These are phyloP conservation scores for Phytophthora citricola DNA, from an alignment of 352 stramenopile species.

Conservation along the genomic window DNA sequence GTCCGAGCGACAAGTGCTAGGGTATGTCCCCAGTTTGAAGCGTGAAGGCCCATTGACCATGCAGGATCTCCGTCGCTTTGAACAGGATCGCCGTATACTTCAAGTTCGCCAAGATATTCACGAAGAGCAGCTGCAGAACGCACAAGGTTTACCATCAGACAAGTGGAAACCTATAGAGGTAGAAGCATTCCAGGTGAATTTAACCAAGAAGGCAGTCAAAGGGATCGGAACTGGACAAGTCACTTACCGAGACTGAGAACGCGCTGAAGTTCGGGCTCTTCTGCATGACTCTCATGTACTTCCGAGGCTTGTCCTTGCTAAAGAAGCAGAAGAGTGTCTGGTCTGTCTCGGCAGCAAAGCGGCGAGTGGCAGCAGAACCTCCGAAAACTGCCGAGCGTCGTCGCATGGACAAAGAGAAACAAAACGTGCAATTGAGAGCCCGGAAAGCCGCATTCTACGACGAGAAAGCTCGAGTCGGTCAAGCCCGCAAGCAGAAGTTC, in stretches of 20 bases:
- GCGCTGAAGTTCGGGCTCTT: constrained; percentile 97
- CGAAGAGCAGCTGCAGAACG: constrained; percentile 43
- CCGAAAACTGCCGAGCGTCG: constrained; percentile 49
- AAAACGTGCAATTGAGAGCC: constrained; percentile 48
- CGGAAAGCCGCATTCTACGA: constrained; percentile 53
- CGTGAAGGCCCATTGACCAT: constrained; percentile 74
- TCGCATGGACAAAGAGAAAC: constrained; percentile 60
- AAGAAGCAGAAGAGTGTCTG: constrained; percentile 86
- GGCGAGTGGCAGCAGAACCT: constrained; percentile 7
- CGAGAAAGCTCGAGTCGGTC: constrained; percentile 63
- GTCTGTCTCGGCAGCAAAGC: constrained; percentile 54
- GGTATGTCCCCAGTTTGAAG: constrained; percentile 89
- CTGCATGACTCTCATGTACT: constrained; percentile 97
- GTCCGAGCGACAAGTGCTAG: constrained; percentile 69
- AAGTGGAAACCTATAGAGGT: constrained; percentile 85
- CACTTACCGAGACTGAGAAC: constrained; percentile 88
- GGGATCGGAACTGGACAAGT: constrained; percentile 66
- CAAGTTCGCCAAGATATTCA: constrained; percentile 40
- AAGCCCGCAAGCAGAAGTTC: constrained; percentile 69
- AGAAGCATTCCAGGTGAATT: constrained; percentile 55
- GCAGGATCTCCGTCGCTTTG: constrained; percentile 68
- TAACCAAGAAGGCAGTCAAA: constrained; percentile 70
- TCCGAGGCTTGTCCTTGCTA: constrained; percentile 90
- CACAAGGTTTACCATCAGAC: constrained; percentile 61
- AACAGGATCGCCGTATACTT: constrained; percentile 56